Conservation (phyloP, 2,329 filamentous ascomycete genomes). For the Conoideocrella luteorostrata region DNA sequence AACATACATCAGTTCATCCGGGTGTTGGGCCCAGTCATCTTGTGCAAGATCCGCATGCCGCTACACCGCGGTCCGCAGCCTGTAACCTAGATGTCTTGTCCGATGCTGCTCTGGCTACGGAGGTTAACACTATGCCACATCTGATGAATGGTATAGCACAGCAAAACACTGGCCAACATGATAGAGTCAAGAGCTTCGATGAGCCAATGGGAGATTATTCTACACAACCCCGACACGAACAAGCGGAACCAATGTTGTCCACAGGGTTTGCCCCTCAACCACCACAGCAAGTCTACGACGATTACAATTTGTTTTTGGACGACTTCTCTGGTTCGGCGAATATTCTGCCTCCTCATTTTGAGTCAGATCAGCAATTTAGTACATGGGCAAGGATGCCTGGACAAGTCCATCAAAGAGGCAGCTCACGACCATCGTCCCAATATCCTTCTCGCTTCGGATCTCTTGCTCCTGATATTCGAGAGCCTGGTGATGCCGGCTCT, state of each 20-base stretch:
- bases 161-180: constrained; percentile 31
- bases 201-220: constrained; percentile 39
- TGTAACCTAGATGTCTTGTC: constrained; percentile 55
- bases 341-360: constrained; percentile 48
- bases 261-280: constrained; percentile 28
- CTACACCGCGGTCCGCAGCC: constrained; percentile 36
- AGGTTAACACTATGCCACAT: constrained; percentile 45
- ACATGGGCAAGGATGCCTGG: constrained; percentile 42
- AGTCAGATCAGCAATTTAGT: constrained; percentile 45
- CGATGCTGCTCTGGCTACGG: constrained; percentile 53
- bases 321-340: constrained; percentile 49
- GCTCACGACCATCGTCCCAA: constrained; percentile 43
- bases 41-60: constrained; percentile 39
- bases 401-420: constrained; percentile 31
- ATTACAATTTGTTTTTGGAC: constrained; percentile 55
- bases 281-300: constrained; percentile 38
- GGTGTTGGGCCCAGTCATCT: constrained; percentile 29
- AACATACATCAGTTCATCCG: constrained; percentile 31
- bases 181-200: constrained; percentile 41
- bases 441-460: constrained; percentile 51
- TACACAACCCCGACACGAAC: constrained; percentile 43
- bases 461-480: constrained; percentile 46
- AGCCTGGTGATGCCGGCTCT: constrained; percentile 21
- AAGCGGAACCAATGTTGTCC: constrained; percentile 29
- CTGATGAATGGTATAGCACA: constrained; percentile 41